Percentiles rank a stretch among this genome's conserved stretches.
Evolutionary conservation across 805 yeast species (phyloP).

Genomic region (Lipomyces sp.): DNA sequence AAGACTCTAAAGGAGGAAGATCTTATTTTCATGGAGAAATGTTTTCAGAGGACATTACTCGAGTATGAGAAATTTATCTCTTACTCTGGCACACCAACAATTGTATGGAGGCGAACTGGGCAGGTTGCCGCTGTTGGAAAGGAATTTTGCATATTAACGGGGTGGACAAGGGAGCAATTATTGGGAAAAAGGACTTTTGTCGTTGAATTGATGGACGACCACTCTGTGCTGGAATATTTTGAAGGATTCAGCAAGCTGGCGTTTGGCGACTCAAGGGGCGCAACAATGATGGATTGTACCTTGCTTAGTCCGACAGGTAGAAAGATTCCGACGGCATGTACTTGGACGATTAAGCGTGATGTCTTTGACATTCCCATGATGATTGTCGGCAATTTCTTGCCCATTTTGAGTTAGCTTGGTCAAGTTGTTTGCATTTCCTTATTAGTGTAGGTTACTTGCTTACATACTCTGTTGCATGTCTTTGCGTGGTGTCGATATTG

Average conservation of each 20-base stretch:
- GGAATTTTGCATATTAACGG: conserved; percentile 87
- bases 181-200: conserved; percentile 71
- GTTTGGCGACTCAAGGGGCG: conserved; percentile 87
- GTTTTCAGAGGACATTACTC: conserved; percentile 87
- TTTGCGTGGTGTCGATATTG: not conserved
- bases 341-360: conserved; percentile 93
- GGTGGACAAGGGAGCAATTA: conserved; percentile 79
- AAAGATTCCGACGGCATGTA: conserved; percentile 71
- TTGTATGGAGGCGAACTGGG: conserved; percentile 95
- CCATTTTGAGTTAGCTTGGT: conserved; percentile 53
- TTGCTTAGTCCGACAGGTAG: conserved; percentile 58
- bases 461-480: not conserved
- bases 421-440: not conserved
- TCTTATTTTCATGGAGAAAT: conserved; percentile 91
- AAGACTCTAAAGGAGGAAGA: conserved; percentile 88
- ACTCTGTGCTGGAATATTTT: conserved; percentile 84
- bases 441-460: not conserved
- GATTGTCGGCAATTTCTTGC: conserved; percentile 92
- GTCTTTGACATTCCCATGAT: conserved; percentile 97
- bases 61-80: conserved; percentile 86
- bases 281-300: conserved; percentile 86
- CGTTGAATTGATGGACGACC: conserved; percentile 72
- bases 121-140: conserved; percentile 95
- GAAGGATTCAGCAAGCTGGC: conserved; percentile 82
- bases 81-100: conserved; percentile 89